Base-by-base conservation (phyloP, 2,329 filamentous ascomycete species). In the Ciborinia camelliae region DNA sequence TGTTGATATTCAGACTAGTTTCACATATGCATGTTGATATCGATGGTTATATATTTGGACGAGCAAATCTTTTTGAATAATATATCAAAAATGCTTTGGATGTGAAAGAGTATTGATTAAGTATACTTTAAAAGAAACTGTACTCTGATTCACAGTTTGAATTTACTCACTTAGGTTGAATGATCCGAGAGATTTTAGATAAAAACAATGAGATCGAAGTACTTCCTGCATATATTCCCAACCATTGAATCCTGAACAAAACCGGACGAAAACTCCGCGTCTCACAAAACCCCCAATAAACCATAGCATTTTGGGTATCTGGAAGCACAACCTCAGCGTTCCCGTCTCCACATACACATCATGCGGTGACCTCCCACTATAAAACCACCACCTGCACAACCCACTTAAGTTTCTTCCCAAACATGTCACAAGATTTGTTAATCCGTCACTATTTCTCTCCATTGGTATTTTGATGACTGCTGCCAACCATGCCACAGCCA, bases 401-500 rank as follows among this genome's bases (percentile, higher is more conserved):
- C 28, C 14, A 58, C 7, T 5, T 28, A 41, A 6, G 10, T 15
- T 41, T 43, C 39, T 32, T 10, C 20, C 12, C 39, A 12, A 32
- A 43, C 28, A 45, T n/a, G 23, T 35, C 41, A 59, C 55, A 47
- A 35, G 55, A 37, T 59, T 35, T 35, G n/a, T 37, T 43, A 30
- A 59, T 59, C n/a, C 28, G 10, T 20, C n/a, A 37, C 30, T 0
- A 2, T 14, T 10, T 12, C 30, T 5, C 14, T 15, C 47, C 3
- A 58, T 47, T 58, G 55, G 41, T 12, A 47, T 37, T 47, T 35
- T 4, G 2, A 26, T 35, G 41, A 47, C 30, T 37, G 28, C n/a
- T 59, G 55, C 41, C 41, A 26, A 47, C 41, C 41, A 59, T 37
- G 37, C 15, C 41, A 58, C 28, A 26, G 41, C 55, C 41, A 59